Evolutionary conservation across 1,284 basidiomycete genomes (phyloP).

Genomic region (Moesziomyces parantarcticus): DNA sequence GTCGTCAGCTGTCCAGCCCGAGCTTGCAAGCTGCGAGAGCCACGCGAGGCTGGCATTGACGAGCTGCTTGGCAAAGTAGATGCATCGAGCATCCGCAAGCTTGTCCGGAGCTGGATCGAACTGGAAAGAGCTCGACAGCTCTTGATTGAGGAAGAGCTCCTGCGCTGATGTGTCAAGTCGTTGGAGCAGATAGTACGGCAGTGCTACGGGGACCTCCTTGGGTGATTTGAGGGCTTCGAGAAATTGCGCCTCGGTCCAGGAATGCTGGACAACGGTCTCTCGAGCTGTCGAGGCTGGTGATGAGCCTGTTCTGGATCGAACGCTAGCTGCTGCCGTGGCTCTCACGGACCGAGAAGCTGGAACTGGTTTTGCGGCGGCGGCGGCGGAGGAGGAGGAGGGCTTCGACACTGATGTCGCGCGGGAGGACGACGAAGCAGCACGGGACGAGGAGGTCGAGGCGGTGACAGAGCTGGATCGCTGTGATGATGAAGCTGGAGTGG

Average conservation of each 20-base stretch:
- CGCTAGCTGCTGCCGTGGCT: constrained; percentile 1
- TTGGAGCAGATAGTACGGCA: constrained; percentile 23
- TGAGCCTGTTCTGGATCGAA: neutral
- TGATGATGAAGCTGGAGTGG: constrained; percentile 7
- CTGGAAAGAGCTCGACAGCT: constrained; percentile 1
- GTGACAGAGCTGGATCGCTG: constrained; percentile 13
- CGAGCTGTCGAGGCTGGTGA: neutral
- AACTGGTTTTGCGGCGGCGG: neutral
- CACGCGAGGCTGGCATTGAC: constrained; percentile 47
- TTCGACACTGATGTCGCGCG: constrained; percentile 5
- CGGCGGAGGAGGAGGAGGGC: neutral
- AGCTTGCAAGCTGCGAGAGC: constrained; percentile 17
- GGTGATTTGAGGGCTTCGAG: constrained; percentile 20
- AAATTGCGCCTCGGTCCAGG: constrained; percentile 28
- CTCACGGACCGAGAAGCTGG: neutral
- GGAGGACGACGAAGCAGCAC: neutral
- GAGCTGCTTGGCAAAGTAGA: constrained; percentile 51
- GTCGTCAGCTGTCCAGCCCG: constrained; percentile 24
- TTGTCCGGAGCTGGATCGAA: constrained; percentile 7
- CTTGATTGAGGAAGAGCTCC: constrained; percentile 15
- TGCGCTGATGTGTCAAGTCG: constrained; percentile 26
- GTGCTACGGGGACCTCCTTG: neutral
- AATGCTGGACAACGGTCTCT: constrained; percentile 1
- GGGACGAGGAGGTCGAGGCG: constrained; percentile 13
- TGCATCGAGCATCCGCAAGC: constrained; percentile 16